Conservation (phyloP, 139 green algal species). For the Chlorella sp. region DNA sequence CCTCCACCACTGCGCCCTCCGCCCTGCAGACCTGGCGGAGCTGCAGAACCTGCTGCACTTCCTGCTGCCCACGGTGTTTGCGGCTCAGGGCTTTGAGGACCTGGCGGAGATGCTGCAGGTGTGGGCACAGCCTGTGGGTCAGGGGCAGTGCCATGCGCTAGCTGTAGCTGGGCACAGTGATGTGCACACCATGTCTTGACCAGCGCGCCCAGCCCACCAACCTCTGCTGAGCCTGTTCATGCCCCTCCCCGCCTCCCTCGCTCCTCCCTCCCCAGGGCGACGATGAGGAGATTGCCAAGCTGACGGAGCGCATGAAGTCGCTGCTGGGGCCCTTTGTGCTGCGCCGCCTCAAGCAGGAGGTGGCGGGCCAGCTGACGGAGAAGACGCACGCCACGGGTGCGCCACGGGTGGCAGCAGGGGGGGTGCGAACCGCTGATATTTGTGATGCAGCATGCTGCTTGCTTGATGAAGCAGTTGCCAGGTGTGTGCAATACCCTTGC, state of each 20-base stretch:
- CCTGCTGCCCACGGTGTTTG: conserved; percentile 87
- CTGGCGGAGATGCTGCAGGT: conserved; percentile 49
- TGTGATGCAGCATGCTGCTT: no score
- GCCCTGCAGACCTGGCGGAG: conserved; percentile 75
- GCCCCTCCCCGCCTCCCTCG: no score
- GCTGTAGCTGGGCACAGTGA: no score
- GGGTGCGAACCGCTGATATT: no score
- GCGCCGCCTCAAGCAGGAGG: conserved; percentile 90
- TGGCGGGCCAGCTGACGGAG: conserved; percentile 62
- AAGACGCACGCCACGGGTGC: conserved; percentile 27
- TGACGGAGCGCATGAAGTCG: conserved; percentile 83
- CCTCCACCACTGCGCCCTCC: no score
- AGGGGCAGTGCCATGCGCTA: no score
- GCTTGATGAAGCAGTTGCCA: no score
- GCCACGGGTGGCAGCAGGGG: background rate
- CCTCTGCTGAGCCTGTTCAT: no score
- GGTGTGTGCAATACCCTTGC: no score
- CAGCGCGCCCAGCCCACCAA: no score
- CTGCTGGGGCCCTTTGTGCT: conserved; percentile 94
- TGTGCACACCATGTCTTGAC: no score
- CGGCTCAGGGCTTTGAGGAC: conserved; percentile 44
- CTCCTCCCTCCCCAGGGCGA: conserved; percentile 47
- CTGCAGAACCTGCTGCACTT: conserved; percentile 92
- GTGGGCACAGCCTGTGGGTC: background rate
- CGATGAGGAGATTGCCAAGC: conserved; percentile 49